These are phyloP conservation scores for Anethum foeniculum DNA, from an alignment of 140 eudicot genomes.

Conservation along the genomic window DNA sequence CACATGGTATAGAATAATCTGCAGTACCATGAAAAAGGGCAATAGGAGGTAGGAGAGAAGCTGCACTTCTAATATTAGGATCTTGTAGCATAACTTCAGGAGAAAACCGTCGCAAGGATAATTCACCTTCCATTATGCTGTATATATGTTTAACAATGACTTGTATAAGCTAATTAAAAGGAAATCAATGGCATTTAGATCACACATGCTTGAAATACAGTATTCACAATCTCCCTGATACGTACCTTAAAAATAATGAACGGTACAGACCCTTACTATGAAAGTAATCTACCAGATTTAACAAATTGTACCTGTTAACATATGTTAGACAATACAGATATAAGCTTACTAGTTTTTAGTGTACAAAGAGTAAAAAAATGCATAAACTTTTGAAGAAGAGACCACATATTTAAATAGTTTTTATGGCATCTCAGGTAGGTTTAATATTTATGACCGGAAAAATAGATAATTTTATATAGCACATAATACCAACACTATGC, in stretches of 20 bases:
- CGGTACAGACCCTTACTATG: slow-evolving; percentile 73
- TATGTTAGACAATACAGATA: background rate
- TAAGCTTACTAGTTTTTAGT: background rate
- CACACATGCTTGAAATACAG: background rate
- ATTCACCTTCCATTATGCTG: slow-evolving; percentile 93
- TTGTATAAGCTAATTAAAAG: background rate
- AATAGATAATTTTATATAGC: background rate
- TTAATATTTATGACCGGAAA: background rate
- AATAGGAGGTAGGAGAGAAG: slow-evolving; percentile 63
- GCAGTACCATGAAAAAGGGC: slow-evolving; percentile 79
- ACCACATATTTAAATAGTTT: background rate
- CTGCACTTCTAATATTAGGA: slow-evolving; percentile 41
- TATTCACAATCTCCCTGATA: background rate
- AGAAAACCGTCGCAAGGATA: slow-evolving; percentile 55
- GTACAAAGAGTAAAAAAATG: background rate
- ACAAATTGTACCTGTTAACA: slow-evolving; percentile 63
- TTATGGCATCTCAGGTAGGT: background rate
- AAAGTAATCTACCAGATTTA: slow-evolving; percentile 64
- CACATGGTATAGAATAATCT: slow-evolving; percentile 86
- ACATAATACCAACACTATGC: background rate
- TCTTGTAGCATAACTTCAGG: slow-evolving; percentile 80
- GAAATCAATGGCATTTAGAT: background rate
- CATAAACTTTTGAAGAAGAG: background rate
- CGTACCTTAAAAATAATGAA: slow-evolving; percentile 59
- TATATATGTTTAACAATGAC: slow-evolving; percentile 5